These are phyloP conservation scores for Salix arbutifolia DNA, from an alignment of 345 rosid species.

Conservation along the genomic window DNA sequence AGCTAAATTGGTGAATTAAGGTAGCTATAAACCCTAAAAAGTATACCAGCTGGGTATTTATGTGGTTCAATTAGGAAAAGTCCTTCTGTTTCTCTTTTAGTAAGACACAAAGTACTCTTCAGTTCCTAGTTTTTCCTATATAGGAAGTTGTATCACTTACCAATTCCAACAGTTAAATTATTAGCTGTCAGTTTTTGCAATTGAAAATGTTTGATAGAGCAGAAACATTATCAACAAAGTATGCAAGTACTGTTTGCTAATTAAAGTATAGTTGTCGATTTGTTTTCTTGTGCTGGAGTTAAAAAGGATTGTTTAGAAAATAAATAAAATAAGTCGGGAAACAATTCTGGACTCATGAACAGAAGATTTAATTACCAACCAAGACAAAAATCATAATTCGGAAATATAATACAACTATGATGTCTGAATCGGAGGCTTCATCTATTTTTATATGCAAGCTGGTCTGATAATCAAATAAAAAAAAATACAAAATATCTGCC, in stretches of 20 bases:
- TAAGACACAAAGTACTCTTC: neutral
- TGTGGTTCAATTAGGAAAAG: neutral
- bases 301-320: no score
- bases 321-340: neutral
- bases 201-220: no score
- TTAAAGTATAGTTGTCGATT: no score
- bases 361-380: neutral
- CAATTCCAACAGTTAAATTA: neutral
- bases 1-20: neutral
- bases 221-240: no score
- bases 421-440: no score
- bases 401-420: no score
- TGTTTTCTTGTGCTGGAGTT: no score
- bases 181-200: no score
- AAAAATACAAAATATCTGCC: no score
- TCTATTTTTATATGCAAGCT: no score
- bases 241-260: no score
- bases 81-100: neutral
- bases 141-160: neutral
- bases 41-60: neutral
- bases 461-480: no score
- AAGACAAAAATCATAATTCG: neutral
- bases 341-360: neutral
- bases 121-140: neutral
- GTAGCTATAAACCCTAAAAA: neutral